Base-by-base conservation (phyloP, 106 monocot species). In the Agapanthus africanus region DNA sequence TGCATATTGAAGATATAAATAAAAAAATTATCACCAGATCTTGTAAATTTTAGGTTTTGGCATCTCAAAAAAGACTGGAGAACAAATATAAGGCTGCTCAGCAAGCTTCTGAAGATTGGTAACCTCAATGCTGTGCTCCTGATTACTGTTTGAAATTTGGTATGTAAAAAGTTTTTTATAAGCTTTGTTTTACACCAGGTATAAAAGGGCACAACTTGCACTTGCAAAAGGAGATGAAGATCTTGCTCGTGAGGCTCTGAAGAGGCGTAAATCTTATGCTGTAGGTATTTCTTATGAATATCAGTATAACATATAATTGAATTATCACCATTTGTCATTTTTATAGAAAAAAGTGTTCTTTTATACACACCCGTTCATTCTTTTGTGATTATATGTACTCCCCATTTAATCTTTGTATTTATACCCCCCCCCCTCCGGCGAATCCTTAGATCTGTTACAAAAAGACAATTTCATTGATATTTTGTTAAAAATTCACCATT, bases 221-320 rank as follows among this genome's bases (percentile, higher is more conserved):
- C 91, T 97, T 87, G 65, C 54, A 41, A 97, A 97, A 87, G 97
- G 97, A 49, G 92, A 97, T 63, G 97, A 97, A 22, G 80, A 92
- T 73, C 97, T 97, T 80, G 97, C 97, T 77, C 91, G 97, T 62
- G 97, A 97, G 79, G 97, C 97, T 35, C 80, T 97, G 2, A 97
- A 97, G 74, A 82, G 97, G 37, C 79, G 97, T 14, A 97, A 97
- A 87, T 92, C 97, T 73, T 89, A 82, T 85, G 86, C 86, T 81
- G 97, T 97, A 77, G 80, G 92, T 84, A 79, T 73, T 56, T 71
- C n/a, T 13, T n/a, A 16, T 0, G 21, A 70, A 68, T 54, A 52
- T 67, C 21, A 11, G 15, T 62, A 18, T 46, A 33, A 67, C 18
- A 32, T 30, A 51, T 54, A 18, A 10, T 61, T 60, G 57, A 44